Percentiles rank a stretch among this genome's conserved stretches.
These are phyloP conservation scores for Ogataea hybrid DNA, from an alignment of 1,139 yeast species.

Conservation along the genomic window DNA sequence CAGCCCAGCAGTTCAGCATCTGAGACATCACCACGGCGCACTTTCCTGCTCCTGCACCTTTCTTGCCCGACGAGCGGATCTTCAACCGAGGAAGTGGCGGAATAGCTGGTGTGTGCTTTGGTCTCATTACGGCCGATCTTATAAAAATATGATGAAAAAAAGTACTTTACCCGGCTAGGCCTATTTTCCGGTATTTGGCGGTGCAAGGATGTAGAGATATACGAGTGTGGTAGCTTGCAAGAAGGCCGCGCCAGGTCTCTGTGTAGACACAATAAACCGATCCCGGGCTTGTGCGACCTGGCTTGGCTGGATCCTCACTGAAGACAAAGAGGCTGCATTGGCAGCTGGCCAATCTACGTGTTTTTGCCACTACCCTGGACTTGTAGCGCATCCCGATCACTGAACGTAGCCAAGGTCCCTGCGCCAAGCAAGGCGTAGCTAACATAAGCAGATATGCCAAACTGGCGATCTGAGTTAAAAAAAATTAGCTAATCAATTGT, in stretches of 20 bases:
- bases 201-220: not conserved
- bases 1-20: constrained; percentile 92
- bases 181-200: not conserved
- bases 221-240: not conserved
- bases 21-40: constrained; percentile 84
- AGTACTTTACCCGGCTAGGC: constrained; percentile 8
- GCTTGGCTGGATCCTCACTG: no score
- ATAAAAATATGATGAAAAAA: not conserved
- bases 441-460: not conserved
- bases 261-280: no score
- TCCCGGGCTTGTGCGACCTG: no score
- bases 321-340: no score
- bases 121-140: constrained; percentile 16
- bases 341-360: no score
- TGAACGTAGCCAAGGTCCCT: no score
- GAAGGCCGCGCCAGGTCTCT: no score
- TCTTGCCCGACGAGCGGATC: constrained; percentile 57
- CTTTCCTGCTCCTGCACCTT: constrained; percentile 51
- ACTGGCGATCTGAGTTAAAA: not conserved
- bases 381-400: no score
- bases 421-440: no score
- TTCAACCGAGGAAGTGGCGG: constrained; percentile 78
- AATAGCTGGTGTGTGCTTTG: constrained; percentile 33
- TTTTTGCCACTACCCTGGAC: no score
- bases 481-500: not conserved